Percentiles rank a stretch among this genome's conserved stretches.
Conservation (phyloP, 1,139 yeast genomes). For the Geotrichum macrosporum region DNA sequence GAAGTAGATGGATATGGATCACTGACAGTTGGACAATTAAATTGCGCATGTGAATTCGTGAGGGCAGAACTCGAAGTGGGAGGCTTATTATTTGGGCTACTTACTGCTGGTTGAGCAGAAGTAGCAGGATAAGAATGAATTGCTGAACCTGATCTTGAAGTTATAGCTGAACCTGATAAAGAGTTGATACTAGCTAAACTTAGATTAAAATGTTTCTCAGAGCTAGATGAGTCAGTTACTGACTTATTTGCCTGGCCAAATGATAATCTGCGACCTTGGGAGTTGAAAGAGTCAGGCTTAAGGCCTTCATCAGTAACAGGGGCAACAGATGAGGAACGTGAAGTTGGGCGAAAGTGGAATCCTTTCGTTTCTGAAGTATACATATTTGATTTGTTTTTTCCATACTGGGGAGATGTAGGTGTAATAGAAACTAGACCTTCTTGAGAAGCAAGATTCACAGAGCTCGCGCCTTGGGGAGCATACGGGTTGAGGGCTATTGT, state of each 20-base stretch:
- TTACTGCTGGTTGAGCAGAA: too few species aligned
- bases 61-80: too few species aligned
- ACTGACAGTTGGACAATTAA: too few species aligned
- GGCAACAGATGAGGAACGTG: conserved; percentile 7
- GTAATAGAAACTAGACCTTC: background rate
- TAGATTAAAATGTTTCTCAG: too few species aligned
- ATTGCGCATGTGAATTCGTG: too few species aligned
- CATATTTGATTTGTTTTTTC: background rate
- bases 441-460: background rate
- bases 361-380: background rate
- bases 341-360: conserved; percentile 2
- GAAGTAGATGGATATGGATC: too few species aligned
- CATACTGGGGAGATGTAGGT: conserved; percentile 7
- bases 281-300: background rate
- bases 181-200: too few species aligned
- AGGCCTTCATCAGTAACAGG: background rate
- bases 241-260: background rate
- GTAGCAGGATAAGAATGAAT: too few species aligned
- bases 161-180: too few species aligned
- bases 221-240: background rate
- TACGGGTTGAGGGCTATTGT: conserved; percentile 1
- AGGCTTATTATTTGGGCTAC: too few species aligned
- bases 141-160: too few species aligned
- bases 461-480: conserved; percentile 6
- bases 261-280: background rate